Evolutionary conservation across 164 flowering plant species (phyloP).

Genomic region (Aristolochia fimbriata): DNA sequence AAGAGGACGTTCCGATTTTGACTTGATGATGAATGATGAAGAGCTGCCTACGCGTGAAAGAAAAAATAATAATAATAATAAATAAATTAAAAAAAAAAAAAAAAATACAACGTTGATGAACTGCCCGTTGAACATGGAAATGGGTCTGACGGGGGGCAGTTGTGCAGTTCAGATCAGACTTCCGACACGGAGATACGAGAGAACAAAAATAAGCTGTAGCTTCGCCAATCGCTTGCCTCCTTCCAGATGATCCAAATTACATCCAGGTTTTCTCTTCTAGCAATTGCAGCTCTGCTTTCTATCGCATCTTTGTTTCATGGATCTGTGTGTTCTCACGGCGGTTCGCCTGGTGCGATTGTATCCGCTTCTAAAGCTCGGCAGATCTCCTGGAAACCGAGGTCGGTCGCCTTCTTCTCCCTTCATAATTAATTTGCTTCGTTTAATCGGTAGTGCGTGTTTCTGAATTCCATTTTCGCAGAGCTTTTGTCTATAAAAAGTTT

Average conservation of each 20-base stretch:
- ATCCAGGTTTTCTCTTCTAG: slow-evolving; percentile 9
- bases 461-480: slow-evolving; percentile 32
- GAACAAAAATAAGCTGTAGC: too few species aligned
- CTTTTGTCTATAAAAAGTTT: slow-evolving; percentile 85
- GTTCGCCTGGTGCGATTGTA: slow-evolving; percentile 15
- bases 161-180: too few species aligned
- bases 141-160: too few species aligned
- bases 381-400: slow-evolving; percentile 93
- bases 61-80: too few species aligned
- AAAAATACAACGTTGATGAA: too few species aligned
- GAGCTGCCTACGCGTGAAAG: too few species aligned
- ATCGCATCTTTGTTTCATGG: slow-evolving; percentile 21
- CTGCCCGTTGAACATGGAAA: too few species aligned
- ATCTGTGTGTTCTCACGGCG: slow-evolving; percentile 17
- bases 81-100: too few species aligned
- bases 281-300: slow-evolving; percentile 14
- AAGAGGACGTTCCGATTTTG: too few species aligned
- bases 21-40: too few species aligned
- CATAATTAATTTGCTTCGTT: background rate
- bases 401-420: background rate
- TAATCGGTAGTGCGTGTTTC: background rate
- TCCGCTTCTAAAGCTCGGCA: slow-evolving; percentile 61
- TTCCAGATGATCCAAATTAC: slow-evolving; percentile 7
- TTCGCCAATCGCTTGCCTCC: background rate
- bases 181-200: too few species aligned